phyloP scores from a whole-genome alignment of 371 early-diverging fungal genomes.

The Mucor indicus region DNA sequence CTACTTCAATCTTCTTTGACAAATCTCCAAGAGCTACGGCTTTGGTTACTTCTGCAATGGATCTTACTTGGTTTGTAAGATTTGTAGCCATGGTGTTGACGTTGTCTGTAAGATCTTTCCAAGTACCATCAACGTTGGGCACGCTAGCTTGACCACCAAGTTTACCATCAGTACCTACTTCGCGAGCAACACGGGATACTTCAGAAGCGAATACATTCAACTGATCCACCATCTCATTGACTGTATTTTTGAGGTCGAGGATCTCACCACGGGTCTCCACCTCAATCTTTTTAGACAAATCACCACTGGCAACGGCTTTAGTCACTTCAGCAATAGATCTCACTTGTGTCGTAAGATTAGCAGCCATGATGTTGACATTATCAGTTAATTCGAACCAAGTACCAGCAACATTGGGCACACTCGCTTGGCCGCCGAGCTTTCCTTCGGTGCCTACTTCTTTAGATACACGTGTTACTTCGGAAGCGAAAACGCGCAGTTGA shows the following conservation, averaged over 20 bases:
- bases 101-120: conserved; percentile 49
- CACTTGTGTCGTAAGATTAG: conserved; percentile 46
- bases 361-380: conserved; percentile 49
- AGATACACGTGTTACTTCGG: conserved; percentile 44
- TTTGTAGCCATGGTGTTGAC: conserved; percentile 52
- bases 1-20: conserved; percentile 46
- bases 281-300: conserved; percentile 61
- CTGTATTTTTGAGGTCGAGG: conserved; percentile 62
- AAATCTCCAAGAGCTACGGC: conserved; percentile 58
- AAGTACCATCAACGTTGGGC: conserved; percentile 47
- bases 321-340: conserved; percentile 55
- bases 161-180: conserved; percentile 57
- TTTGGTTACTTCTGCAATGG: conserved; percentile 53
- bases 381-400: conserved; percentile 51
- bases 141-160: conserved; percentile 41
- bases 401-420: conserved; percentile 41
- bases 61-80: conserved; percentile 51
- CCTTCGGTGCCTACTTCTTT: conserved; percentile 54
- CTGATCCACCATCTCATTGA: conserved; percentile 64
- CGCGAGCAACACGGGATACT: conserved; percentile 48
- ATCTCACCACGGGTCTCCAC: conserved; percentile 67
- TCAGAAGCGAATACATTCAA: conserved; percentile 55
- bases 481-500: conserved; percentile 36
- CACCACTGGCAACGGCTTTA: conserved; percentile 53
- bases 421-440: conserved; percentile 37